Percentiles rank a stretch among this genome's conserved stretches.
These are phyloP conservation scores for Saturnispora sekii DNA, from an alignment of 805 yeast genomes.

Conservation along the genomic window DNA sequence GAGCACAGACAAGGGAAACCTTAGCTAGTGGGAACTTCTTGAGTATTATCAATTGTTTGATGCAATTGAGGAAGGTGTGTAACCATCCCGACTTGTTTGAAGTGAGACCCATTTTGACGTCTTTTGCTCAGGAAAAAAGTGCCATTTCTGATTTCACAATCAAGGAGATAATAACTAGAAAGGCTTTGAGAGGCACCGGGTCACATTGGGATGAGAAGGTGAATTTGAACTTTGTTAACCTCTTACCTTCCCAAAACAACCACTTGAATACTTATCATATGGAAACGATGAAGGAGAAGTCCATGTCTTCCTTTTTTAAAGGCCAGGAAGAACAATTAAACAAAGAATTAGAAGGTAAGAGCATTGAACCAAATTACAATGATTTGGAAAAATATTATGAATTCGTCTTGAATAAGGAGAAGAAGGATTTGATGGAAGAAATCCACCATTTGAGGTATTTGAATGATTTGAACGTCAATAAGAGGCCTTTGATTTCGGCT, in stretches of 20 bases:
- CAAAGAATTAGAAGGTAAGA: constrained; percentile 24
- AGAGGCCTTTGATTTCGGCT: constrained; percentile 58
- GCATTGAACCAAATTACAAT: constrained; percentile 23
- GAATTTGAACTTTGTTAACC: constrained; percentile 50
- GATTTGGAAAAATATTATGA: constrained; percentile 52
- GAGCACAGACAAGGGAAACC: constrained; percentile 92
- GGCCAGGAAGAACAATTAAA: constrained; percentile 37
- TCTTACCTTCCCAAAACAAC: constrained; percentile 32
- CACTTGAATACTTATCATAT: constrained; percentile 28
- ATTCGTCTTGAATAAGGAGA: constrained; percentile 42
- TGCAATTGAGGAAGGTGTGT: constrained; percentile 96
- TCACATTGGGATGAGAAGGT: constrained; percentile 18
- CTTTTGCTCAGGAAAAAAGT: constrained; percentile 64
- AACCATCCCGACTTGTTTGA: constrained; percentile 89
- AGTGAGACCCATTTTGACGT: constrained; percentile 88
- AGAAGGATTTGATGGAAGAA: constrained; percentile 40
- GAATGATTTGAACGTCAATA: constrained; percentile 55
- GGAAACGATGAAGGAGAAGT: constrained; percentile 33
- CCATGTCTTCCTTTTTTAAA: constrained; percentile 38
- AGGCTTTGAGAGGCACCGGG: constrained; percentile 15
- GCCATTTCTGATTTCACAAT: constrained; percentile 42
- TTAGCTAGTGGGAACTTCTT: constrained; percentile 89
- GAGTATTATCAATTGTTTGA: constrained; percentile 90
- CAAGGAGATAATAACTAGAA: constrained; percentile 32
- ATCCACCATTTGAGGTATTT: constrained; percentile 50